phyloP scores from a whole-genome alignment of 179 eudicot genomes.

The Patellifolia procumbens region DNA sequence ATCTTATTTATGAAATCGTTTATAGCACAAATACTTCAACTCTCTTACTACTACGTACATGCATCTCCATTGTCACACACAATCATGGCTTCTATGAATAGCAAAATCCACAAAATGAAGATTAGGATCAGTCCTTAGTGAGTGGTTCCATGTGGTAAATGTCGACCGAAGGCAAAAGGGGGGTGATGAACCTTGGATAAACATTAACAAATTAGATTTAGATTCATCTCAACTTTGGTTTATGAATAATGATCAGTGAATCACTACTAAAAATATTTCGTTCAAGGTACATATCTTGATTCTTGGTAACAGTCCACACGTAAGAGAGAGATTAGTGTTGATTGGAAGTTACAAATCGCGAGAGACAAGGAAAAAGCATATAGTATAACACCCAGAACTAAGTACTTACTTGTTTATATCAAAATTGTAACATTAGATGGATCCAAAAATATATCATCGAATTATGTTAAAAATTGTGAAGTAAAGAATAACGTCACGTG shows the following conservation, averaged over 20 bases:
- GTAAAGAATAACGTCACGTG: conserved; percentile 34
- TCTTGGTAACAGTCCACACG: not conserved
- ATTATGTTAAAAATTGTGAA: not conserved
- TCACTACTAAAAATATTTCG: not conserved
- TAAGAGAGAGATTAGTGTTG: not conserved
- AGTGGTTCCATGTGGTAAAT: conserved; percentile 11
- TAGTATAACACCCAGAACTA: not conserved
- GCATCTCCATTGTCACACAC: too few relatives aligned
- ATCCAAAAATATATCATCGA: not conserved
- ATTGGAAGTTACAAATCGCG: conserved; percentile 28
- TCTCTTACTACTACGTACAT: too few relatives aligned
- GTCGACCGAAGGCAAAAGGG: not conserved
- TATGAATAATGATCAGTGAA: not conserved
- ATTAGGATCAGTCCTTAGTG: not conserved
- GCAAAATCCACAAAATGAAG: not conserved
- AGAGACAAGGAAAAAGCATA: conserved; percentile 23
- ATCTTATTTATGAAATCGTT: too few relatives aligned
- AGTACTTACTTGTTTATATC: too few relatives aligned
- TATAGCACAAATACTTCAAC: too few relatives aligned
- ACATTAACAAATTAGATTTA: not conserved
- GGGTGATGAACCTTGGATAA: conserved; percentile 21
- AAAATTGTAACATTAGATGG: not conserved
- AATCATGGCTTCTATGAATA: too few relatives aligned
- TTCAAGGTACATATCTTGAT: conserved; percentile 3
- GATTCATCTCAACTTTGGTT: not conserved